Evolutionary conservation across 2,329 filamentous ascomycete species (phyloP).

Genomic region (Chaetomium globosum): DNA sequence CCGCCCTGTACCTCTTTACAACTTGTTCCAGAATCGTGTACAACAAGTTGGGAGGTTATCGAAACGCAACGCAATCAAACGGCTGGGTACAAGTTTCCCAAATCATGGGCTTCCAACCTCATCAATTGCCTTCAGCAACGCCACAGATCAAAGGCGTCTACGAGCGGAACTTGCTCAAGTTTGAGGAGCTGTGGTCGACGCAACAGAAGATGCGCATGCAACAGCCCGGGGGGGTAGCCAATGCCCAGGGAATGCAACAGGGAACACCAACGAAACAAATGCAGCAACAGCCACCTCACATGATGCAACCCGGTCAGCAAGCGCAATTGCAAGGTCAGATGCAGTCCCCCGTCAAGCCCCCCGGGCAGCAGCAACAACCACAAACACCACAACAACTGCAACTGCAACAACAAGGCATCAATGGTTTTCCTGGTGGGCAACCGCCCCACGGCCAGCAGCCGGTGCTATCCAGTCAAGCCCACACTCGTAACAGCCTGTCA

Average conservation of each 20-base stretch:
- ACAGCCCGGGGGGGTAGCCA: constrained; percentile 40
- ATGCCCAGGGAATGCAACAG: constrained; percentile 43
- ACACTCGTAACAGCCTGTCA: constrained; percentile 56
- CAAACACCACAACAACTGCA: too few species aligned
- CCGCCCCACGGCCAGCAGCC: constrained; percentile 50
- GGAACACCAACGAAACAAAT: constrained; percentile 51
- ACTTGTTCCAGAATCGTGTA: constrained; percentile 76
- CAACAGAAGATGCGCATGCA: constrained; percentile 51
- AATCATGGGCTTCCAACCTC: constrained; percentile 61
- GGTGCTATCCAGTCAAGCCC: constrained; percentile 47
- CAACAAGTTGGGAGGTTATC: constrained; percentile 72
- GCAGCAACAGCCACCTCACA: constrained; percentile 46
- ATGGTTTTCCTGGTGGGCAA: constrained; percentile 54
- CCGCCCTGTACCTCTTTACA: constrained; percentile 71
- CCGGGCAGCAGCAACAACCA: constrained; percentile 48
- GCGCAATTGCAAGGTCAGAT: constrained; percentile 43
- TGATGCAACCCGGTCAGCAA: constrained; percentile 47
- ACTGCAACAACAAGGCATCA: constrained; percentile 50
- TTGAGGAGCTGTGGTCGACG: constrained; percentile 70
- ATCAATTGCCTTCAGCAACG: constrained; percentile 67
- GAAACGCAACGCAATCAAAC: constrained; percentile 68
- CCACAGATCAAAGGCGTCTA: constrained; percentile 73
- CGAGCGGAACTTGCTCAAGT: constrained; percentile 72
- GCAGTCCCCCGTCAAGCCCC: constrained; percentile 51
- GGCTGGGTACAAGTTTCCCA: constrained; percentile 75